A percentile compares a stretch with the other conserved stretches of the same genome.
Evolutionary conservation across 148 eudicot genomes (phyloP).

Genomic region (Diospyros lotus): DNA sequence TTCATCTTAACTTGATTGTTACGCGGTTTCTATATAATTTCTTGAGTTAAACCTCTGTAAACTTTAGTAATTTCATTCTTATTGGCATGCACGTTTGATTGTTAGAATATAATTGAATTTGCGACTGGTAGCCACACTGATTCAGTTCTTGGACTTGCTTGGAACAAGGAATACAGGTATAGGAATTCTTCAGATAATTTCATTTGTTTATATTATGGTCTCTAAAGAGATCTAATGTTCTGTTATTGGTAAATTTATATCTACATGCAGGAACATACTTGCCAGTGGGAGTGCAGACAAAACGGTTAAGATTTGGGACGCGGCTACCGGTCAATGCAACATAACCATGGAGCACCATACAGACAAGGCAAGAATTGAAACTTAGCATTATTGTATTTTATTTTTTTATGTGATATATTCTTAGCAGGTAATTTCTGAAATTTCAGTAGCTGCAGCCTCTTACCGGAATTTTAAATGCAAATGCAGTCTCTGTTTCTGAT

Average conservation of each 20-base stretch:
- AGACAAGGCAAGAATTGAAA: slow-evolving; percentile 65
- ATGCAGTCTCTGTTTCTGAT: no score
- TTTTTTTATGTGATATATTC: no score
- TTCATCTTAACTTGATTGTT: no score
- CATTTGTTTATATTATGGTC: no score
- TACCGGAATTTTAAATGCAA: no score
- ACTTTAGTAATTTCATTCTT: no score
- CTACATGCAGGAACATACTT: slow-evolving; percentile 65
- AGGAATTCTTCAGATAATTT: slow-evolving; percentile 4
- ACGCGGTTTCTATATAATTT: no score
- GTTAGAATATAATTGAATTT: slow-evolving; percentile 67
- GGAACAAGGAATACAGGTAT: slow-evolving; percentile 91
- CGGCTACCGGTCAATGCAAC: slow-evolving; percentile 67
- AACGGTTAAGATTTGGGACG: slow-evolving; percentile 89
- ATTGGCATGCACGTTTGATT: background rate
- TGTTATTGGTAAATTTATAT: background rate
- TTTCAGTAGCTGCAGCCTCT: no score
- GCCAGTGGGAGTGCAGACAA: slow-evolving; percentile 98
- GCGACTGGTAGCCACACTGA: slow-evolving; percentile 87
- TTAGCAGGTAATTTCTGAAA: no score
- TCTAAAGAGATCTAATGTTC: background rate
- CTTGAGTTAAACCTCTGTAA: no score
- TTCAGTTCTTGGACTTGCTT: slow-evolving; percentile 86
- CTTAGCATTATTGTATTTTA: slow-evolving; percentile 1
- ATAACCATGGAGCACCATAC: slow-evolving; percentile 87